Percentiles rank a stretch among this genome's conserved stretches.
Conservation (phyloP, 148 eudicot species). For the Linanthus parryae region DNA sequence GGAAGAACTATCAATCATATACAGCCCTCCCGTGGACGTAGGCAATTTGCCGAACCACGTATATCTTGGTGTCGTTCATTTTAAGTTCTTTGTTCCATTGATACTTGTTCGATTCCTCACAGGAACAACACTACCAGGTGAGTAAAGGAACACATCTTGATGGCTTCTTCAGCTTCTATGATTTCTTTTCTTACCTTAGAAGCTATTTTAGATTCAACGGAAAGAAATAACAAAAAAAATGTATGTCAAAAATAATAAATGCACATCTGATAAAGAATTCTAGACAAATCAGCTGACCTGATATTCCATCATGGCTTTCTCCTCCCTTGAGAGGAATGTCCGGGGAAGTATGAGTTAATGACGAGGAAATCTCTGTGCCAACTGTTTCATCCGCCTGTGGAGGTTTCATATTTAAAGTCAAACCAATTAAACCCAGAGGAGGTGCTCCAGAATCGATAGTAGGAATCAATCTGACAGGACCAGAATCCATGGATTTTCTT, state of each 20-base stretch:
- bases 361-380: constrained; percentile 17
- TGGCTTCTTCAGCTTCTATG: background rate
- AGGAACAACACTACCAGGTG: no score
- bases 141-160: no score
- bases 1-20: no score
- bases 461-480: constrained; percentile 9
- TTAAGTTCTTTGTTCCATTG: no score
- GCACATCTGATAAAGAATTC: background rate
- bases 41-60: no score
- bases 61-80: no score
- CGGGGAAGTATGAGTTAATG: constrained; percentile 4
- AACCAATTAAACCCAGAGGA: constrained; percentile 19
- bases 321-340: constrained; percentile 9
- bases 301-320: constrained; percentile 23
- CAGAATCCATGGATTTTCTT: background rate
- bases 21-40: no score
- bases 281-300: constrained; percentile 23
- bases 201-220: no score
- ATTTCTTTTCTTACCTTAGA: no score
- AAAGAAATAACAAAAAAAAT: background rate
- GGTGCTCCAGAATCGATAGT: constrained; percentile 18
- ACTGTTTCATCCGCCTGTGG: constrained; percentile 30
- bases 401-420: constrained; percentile 54
- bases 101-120: no score
- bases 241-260: background rate